Conservation (phyloP, 345 rosid species). For the Cardamine resedifolia region DNA sequence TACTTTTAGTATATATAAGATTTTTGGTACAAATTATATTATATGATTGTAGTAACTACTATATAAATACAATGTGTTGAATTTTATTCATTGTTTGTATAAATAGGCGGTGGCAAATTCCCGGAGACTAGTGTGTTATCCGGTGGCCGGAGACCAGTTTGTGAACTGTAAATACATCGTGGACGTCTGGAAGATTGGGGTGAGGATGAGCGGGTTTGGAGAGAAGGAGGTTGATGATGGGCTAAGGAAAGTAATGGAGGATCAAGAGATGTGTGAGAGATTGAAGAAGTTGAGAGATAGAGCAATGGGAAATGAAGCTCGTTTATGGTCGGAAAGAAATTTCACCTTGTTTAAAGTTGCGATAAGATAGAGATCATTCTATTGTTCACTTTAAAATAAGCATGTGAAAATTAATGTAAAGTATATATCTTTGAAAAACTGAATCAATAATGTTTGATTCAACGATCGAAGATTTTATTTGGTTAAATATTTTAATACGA, state of each 20-base stretch:
- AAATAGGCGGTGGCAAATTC: slow-evolving; percentile 33
- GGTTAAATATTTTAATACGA: not conserved
- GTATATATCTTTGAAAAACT: not conserved
- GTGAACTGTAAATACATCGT: slow-evolving; percentile 63
- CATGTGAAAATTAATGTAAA: not conserved
- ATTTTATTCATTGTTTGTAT: not conserved
- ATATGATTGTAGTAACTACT: not conserved
- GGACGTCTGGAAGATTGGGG: slow-evolving; percentile 62
- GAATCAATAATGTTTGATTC: not conserved
- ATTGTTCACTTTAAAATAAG: not conserved
- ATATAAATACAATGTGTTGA: not conserved
- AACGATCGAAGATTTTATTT: not conserved
- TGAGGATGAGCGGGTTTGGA: slow-evolving; percentile 48
- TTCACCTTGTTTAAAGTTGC: slow-evolving; percentile 8
- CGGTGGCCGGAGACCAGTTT: slow-evolving; percentile 82
- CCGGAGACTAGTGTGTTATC: slow-evolving; percentile 59
- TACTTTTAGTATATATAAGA: not conserved
- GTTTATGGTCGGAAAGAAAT: not conserved
- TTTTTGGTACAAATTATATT: not conserved
- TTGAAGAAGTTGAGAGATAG: slow-evolving; percentile 41
- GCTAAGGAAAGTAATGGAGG: slow-evolving; percentile 46
- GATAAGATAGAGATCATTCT: not conserved
- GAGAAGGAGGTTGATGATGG: slow-evolving; percentile 50
- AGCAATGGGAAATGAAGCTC: slow-evolving; percentile 40
- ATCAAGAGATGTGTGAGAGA: slow-evolving; percentile 45